Evolutionary conservation across 345 rosid species (phyloP).

Genomic region (Nasturtium officinale): DNA sequence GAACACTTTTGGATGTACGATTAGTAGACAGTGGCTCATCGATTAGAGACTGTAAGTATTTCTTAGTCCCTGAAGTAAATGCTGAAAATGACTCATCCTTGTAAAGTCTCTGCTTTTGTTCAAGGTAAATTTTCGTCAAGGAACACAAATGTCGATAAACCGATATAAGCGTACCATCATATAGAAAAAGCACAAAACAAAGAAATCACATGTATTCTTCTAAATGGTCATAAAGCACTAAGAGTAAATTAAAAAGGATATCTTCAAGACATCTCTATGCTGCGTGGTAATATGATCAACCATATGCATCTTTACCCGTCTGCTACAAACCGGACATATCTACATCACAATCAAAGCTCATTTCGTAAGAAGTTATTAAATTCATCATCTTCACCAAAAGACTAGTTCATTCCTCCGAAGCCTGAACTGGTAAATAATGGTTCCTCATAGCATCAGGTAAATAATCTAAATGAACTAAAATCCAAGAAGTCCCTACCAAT

Average conservation of each 20-base stretch:
- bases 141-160: conserved; percentile 36
- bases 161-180: conserved; percentile 26
- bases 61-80: conserved; percentile 48
- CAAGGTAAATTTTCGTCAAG: conserved; percentile 70
- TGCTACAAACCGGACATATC: conserved; percentile 45
- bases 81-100: conserved; percentile 53
- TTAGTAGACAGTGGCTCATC: conserved; percentile 39
- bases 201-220: not conserved
- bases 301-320: conserved; percentile 41
- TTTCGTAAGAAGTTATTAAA: not conserved
- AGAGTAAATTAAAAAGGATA: conserved; percentile 24
- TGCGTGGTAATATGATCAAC: conserved; percentile 42
- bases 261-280: conserved; percentile 35
- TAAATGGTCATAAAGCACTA: not conserved
- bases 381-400: not conserved
- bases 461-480: not conserved
- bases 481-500: conserved; percentile 12
- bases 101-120: conserved; percentile 55
- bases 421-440: not conserved
- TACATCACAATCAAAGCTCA: conserved; percentile 34
- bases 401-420: not conserved
- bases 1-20: conserved; percentile 52
- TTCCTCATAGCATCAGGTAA: not conserved
- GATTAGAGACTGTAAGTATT: conserved; percentile 51
- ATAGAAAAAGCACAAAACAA: not conserved